Conservation (phyloP, 495 filamentous ascomycete species). For the Cercophora samala region DNA sequence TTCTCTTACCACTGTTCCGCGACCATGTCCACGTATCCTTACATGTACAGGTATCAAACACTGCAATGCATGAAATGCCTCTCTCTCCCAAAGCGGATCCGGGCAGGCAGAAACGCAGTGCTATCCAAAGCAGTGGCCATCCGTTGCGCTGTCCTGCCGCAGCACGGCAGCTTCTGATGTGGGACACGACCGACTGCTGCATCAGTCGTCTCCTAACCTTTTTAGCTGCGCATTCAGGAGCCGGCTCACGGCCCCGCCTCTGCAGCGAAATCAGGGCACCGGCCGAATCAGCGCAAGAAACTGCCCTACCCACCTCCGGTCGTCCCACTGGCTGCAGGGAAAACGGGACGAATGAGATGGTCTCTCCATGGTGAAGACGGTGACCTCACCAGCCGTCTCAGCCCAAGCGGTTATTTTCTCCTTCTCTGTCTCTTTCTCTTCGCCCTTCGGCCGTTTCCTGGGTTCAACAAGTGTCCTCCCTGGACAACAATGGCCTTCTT, state of each 20-base stretch:
- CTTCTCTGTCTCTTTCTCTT: background rate
- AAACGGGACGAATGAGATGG: background rate
- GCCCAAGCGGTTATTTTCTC: background rate
- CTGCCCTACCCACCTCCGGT: background rate
- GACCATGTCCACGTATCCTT: background rate
- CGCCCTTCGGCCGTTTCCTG: background rate
- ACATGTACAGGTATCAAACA: no score
- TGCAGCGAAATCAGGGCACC: constrained; percentile 10
- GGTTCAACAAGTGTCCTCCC: background rate
- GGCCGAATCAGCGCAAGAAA: constrained; percentile 13
- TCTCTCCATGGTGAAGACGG: background rate
- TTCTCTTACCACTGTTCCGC: background rate
- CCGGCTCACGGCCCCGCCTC: background rate
- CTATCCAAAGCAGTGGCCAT: background rate
- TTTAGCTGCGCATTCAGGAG: constrained; percentile 1
- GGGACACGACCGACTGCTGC: constrained; percentile 1
- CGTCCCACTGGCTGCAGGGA: background rate
- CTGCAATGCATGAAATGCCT: background rate
- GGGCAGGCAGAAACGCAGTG: background rate
- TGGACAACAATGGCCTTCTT: background rate
- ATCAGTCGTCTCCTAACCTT: background rate
- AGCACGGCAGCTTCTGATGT: background rate
- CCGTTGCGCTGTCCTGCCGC: background rate
- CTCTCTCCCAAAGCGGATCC: background rate
- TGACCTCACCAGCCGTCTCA: background rate